Evolutionary conservation across 2,329 filamentous ascomycete species (phyloP).

Genomic region (Sphaerulina populicola): DNA sequence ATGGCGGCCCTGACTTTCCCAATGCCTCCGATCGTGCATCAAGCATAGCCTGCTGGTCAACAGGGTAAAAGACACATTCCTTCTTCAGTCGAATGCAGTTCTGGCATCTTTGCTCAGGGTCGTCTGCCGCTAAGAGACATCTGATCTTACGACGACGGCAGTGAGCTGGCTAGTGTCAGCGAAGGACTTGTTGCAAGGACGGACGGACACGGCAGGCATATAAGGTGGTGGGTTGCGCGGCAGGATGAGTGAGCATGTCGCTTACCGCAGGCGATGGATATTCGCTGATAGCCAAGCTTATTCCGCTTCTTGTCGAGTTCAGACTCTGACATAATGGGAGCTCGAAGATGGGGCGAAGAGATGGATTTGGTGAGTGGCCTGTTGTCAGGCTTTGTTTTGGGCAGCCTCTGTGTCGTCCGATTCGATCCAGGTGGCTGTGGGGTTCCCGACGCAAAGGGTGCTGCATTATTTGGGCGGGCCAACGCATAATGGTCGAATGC

Average conservation of each 20-base stretch:
- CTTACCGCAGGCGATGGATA: constrained; percentile 92
- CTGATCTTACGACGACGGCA: constrained; percentile 90
- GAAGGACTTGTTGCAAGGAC: constrained; percentile 10
- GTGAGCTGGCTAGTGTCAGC: constrained; percentile 54
- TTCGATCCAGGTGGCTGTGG: constrained; percentile 16
- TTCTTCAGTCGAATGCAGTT: constrained; percentile 94
- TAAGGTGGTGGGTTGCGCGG: constrained; percentile 2
- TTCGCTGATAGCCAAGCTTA: constrained; percentile 84
- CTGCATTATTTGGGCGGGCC: constrained; percentile 13
- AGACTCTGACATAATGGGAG: constrained; percentile 39
- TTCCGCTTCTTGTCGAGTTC: constrained; percentile 64
- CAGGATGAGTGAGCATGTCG: constrained; percentile 26
- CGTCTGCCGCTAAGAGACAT: constrained; percentile 68
- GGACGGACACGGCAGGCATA: constrained; percentile 8
- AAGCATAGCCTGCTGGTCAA: constrained; percentile 47
- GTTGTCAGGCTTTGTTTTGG: constrained; percentile 34
- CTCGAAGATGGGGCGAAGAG: constrained; percentile 44
- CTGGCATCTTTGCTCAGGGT: constrained; percentile 67
- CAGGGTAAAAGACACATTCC: constrained; percentile 84
- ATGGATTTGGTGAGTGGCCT: constrained; percentile 36
- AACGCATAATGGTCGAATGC: constrained; percentile 9
- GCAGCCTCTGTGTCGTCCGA: constrained; percentile 27
- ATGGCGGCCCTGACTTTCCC: constrained; percentile 16
- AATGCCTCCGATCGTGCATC: constrained; percentile 25
- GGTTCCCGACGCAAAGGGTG: constrained; percentile 15